Conservation (phyloP, 2,329 filamentous ascomycete genomes). For the Chaetomium sp. region DNA sequence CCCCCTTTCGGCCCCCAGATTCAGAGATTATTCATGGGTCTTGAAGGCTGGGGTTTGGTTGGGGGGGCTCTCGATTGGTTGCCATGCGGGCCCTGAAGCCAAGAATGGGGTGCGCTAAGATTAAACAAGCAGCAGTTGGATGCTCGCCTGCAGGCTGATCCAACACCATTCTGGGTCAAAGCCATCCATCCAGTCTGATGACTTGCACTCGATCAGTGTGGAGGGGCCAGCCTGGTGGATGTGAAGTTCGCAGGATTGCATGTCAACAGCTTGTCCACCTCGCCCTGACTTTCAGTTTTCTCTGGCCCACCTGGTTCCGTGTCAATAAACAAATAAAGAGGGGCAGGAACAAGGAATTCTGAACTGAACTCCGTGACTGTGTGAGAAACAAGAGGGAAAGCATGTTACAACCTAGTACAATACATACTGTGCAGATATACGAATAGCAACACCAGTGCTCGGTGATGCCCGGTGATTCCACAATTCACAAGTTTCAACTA, state of each 20-base stretch:
- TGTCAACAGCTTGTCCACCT: not conserved
- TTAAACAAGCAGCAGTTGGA: slow-evolving; percentile 7
- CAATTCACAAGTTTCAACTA: too few relatives aligned
- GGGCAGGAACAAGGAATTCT: too few relatives aligned
- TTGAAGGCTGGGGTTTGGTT: slow-evolving; percentile 4
- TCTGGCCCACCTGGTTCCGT: too few relatives aligned
- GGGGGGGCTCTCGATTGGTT: slow-evolving; percentile 14
- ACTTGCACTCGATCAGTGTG: not conserved
- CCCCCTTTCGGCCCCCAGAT: not conserved
- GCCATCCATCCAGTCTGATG: not conserved
- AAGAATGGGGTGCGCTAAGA: slow-evolving; percentile 12
- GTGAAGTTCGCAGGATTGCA: too few relatives aligned
- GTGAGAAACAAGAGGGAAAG: too few relatives aligned
- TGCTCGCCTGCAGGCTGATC: slow-evolving; percentile 4
- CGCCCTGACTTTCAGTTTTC: too few relatives aligned
- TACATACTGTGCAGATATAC: too few relatives aligned
- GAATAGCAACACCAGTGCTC: too few relatives aligned
- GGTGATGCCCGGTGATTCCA: too few relatives aligned
- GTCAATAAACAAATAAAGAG: not conserved
- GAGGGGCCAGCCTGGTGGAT: too few relatives aligned
- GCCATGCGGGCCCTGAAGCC: not conserved
- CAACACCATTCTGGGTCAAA: not conserved
- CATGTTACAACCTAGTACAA: too few relatives aligned
- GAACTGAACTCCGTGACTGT: too few relatives aligned
- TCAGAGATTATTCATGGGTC: slow-evolving; percentile 18